Evolutionary conservation across 352 stramenopile species (phyloP).

Genomic region (Phytophthora crassamura): DNA sequence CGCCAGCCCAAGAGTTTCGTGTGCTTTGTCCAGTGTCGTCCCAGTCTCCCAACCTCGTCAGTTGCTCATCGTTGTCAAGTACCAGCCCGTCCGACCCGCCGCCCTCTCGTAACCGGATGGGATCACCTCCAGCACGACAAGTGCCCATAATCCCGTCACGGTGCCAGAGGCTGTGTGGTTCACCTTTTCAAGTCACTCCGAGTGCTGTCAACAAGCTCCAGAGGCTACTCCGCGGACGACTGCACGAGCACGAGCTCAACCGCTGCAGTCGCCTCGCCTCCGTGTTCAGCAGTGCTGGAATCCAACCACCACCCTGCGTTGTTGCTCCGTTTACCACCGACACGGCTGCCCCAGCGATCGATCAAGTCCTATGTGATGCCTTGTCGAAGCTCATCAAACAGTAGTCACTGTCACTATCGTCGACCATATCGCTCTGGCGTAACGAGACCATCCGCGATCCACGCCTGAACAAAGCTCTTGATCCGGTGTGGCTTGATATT

Average conservation of each 20-base stretch:
- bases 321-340: not conserved
- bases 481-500: constrained; percentile 4
- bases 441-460: not conserved
- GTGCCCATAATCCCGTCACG: not conserved
- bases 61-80: too few relatives aligned
- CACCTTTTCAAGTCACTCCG: constrained; percentile 1
- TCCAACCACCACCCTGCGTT: not conserved
- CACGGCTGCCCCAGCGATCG: not conserved
- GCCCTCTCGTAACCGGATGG: too few relatives aligned
- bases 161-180: not conserved
- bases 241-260: constrained; percentile 4
- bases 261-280: not conserved
- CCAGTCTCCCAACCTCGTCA: too few relatives aligned
- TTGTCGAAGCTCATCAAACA: not conserved
- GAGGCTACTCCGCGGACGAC: not conserved
- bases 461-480: constrained; percentile 4
- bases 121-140: too few relatives aligned
- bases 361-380: not conserved
- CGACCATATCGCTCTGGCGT: not conserved
- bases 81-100: too few relatives aligned
- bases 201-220: not conserved
- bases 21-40: too few relatives aligned
- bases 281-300: not conserved
- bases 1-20: too few relatives aligned
- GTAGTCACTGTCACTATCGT: not conserved